A percentile compares a stretch with the other conserved stretches of the same genome.
phyloP scores from a whole-genome alignment of 2,329 filamentous ascomycete genomes.

The Diaporthe longicolla region DNA sequence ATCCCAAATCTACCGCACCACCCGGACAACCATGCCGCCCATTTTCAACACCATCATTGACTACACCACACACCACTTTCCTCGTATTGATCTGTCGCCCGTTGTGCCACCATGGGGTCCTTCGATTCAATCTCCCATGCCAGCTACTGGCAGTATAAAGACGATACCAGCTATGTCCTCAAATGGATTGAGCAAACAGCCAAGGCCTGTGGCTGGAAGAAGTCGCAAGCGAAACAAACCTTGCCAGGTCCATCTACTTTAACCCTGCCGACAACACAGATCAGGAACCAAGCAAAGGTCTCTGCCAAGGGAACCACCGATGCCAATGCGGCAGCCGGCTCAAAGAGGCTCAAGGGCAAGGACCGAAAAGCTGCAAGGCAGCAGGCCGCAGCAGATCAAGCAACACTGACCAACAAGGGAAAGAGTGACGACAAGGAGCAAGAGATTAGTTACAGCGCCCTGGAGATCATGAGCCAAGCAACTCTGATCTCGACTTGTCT shows the following conservation, averaged over 20 bases:
- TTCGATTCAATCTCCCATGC: not conserved
- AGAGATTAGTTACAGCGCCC: not conserved
- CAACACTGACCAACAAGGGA: not conserved
- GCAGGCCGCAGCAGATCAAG: not conserved
- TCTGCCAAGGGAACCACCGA: not conserved
- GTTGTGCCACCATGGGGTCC: not conserved
- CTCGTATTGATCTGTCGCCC: too few relatives aligned
- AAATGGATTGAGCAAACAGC: slow-evolving; percentile 22
- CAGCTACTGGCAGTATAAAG: slow-evolving; percentile 21
- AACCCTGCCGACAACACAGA: too few relatives aligned
- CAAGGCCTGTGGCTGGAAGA: slow-evolving; percentile 1
- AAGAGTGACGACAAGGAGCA: not conserved
- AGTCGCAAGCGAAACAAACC: not conserved
- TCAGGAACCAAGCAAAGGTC: too few relatives aligned
- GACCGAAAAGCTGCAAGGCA: not conserved
- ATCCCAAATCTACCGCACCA: too few relatives aligned
- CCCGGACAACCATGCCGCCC: too few relatives aligned
- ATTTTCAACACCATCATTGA: too few relatives aligned
- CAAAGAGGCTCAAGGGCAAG: not conserved
- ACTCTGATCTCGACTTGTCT: not conserved
- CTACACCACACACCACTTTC: too few relatives aligned
- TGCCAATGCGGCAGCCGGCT: not conserved
- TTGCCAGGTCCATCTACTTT: not conserved
- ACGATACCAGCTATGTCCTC: slow-evolving; percentile 10
- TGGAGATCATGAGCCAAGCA: slow-evolving; percentile 3